Evolutionary conservation across 2,329 filamentous ascomycete genomes (phyloP).

Genomic region (Grosmannia penicillata): DNA sequence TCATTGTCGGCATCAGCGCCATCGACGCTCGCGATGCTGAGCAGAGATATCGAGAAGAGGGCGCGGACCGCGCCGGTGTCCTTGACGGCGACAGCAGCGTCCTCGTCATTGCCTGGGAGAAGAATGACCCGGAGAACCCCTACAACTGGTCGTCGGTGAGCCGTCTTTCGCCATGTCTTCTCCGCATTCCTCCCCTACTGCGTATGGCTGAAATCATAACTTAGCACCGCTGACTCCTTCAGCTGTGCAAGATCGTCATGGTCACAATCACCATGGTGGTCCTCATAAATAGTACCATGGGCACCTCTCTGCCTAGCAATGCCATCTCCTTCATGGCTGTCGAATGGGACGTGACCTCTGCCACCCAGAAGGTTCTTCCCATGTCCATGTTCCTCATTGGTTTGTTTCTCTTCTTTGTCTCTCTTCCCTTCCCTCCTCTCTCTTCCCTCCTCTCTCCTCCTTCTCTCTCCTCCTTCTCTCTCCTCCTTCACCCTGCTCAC

Average conservation of each 20-base stretch:
- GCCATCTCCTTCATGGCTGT: slow-evolving; percentile 40
- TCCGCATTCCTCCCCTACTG: too few species aligned
- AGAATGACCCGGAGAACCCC: slow-evolving; percentile 34
- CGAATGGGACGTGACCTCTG: slow-evolving; percentile 39
- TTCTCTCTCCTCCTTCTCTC: background rate
- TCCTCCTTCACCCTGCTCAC: background rate
- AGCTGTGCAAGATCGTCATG: slow-evolving; percentile 40
- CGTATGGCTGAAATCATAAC: too few species aligned
- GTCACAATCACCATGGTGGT: slow-evolving; percentile 39
- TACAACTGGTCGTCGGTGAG: slow-evolving; percentile 33
- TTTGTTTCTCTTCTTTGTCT: background rate
- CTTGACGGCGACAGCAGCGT: slow-evolving; percentile 15
- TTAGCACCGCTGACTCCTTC: background rate
- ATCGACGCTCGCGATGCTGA: slow-evolving; percentile 8
- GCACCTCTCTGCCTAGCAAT: slow-evolving; percentile 49
- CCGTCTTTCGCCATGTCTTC: too few species aligned
- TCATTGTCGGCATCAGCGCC: too few species aligned
- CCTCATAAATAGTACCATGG: slow-evolving; percentile 55
- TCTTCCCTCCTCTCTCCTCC: background rate
- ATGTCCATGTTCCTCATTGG: slow-evolving; percentile 49
- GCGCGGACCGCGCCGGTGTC: slow-evolving; percentile 4
- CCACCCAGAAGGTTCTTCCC: slow-evolving; percentile 33
- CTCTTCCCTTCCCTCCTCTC: background rate
- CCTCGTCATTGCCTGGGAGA: slow-evolving; percentile 28
- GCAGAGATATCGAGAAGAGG: slow-evolving; percentile 8